Conservation (phyloP, 306 rosid species). For the Malus orientalis region DNA sequence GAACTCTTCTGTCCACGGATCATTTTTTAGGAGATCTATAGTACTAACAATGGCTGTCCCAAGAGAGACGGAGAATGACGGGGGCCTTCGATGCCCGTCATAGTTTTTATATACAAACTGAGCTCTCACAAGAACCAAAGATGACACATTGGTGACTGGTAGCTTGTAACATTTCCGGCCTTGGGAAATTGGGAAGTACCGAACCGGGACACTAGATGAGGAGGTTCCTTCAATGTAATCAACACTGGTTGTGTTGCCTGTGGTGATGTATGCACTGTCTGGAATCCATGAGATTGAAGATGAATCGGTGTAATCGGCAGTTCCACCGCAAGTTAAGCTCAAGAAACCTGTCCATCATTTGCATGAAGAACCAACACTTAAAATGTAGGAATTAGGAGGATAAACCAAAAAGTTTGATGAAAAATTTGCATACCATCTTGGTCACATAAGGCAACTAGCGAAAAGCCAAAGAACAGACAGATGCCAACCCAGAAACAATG, state of each 20-base stretch:
- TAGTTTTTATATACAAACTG: slow-evolving; percentile 66
- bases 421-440: slow-evolving; percentile 54
- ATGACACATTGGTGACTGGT: slow-evolving; percentile 42
- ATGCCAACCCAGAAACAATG: slow-evolving; percentile 30
- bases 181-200: slow-evolving; percentile 41
- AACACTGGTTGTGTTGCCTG: slow-evolving; percentile 44
- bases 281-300: slow-evolving; percentile 61
- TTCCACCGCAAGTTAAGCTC: slow-evolving; percentile 90
- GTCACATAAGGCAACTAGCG: slow-evolving; percentile 34
- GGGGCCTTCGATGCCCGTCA: slow-evolving; percentile 64
- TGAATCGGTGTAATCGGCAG: slow-evolving; percentile 45
- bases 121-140: slow-evolving; percentile 70
- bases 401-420: neutral
- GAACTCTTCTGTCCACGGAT: slow-evolving; percentile 79
- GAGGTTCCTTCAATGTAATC: slow-evolving; percentile 26
- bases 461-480: slow-evolving; percentile 43
- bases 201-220: slow-evolving; percentile 32
- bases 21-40: slow-evolving; percentile 45
- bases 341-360: slow-evolving; percentile 56
- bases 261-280: slow-evolving; percentile 50
- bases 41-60: slow-evolving; percentile 63
- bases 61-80: slow-evolving; percentile 65
- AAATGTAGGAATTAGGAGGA: neutral
- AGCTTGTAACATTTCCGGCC: slow-evolving; percentile 51
- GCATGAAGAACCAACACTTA: neutral